These are phyloP conservation scores for Debaryomyces sp. DNA, from an alignment of 1,139 yeast genomes.

Conservation along the genomic window DNA sequence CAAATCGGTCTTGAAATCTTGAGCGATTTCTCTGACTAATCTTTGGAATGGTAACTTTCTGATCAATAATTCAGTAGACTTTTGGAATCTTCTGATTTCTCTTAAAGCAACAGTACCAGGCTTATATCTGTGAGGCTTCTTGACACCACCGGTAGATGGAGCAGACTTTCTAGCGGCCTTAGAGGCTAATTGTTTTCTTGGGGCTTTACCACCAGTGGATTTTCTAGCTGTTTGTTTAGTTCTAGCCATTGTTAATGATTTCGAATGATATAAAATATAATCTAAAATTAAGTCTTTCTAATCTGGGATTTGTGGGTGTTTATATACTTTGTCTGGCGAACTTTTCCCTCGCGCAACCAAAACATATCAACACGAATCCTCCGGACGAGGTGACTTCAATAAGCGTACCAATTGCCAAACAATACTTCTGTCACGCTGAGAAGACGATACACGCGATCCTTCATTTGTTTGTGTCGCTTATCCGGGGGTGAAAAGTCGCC, in stretches of 20 bases:
- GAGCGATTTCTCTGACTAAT: slow-evolving; percentile 97
- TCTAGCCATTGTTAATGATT: slow-evolving; percentile 76
- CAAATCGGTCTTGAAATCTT: slow-evolving; percentile 96
- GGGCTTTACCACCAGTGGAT: slow-evolving; percentile 99
- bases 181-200: slow-evolving; percentile 98
- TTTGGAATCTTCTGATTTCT: slow-evolving; percentile 99
- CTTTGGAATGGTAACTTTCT: slow-evolving; percentile 99
- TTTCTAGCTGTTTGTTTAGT: slow-evolving; percentile 98
- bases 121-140: slow-evolving; percentile 99
- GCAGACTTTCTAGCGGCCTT: slow-evolving; percentile 99
- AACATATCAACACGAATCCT: background rate
- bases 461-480: slow-evolving; percentile 1
- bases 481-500: background rate
- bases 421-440: background rate
- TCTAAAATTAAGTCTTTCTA: background rate
- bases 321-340: background rate
- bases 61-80: slow-evolving; percentile 93
- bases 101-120: slow-evolving; percentile 99
- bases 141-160: slow-evolving; percentile 97
- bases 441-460: slow-evolving; percentile 1
- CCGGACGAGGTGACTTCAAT: background rate
- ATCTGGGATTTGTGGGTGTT: background rate
- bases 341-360: slow-evolving; percentile 1
- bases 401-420: background rate
- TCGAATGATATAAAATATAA: slow-evolving; percentile 1